Evolutionary conservation across 352 stramenopile species (phyloP), one percentile per base, ranked within the genome.

Genomic region (Pythium scleroteichum): DNA sequence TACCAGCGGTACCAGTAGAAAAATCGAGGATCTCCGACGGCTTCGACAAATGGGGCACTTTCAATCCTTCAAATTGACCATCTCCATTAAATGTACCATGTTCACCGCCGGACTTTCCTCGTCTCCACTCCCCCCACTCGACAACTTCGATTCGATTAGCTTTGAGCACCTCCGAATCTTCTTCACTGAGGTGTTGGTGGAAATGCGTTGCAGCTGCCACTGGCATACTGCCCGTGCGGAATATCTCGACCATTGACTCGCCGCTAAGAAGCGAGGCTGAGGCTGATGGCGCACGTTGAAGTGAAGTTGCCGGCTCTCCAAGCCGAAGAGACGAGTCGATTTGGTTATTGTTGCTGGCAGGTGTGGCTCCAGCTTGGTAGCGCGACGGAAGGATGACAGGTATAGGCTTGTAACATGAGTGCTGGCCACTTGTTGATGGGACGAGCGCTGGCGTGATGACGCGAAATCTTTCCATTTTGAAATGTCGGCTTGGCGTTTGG

Each of bases 201-300:
- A 90, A 90, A 50, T 87, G 85, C 2, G 65, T 64, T 19, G 73
- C 54, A 8, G 76, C 87, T 9, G 78, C 66, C 2, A 92, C 40
- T 13, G 85, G 82, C 85, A 92, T 94, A 29, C 67, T 68, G n/a
- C 77, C 78, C 24, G 79, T 82, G 13, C 60, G 68, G 17, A 94
- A 68, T 23, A 94, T 86, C 39, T 88, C 67, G 27, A 92, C 69
- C 78, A 94, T 94, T 53, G 91, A 73, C 16, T 77, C 68, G 0
- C 80, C 71, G 16, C 66, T 64, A 23, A 94, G 66, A 4, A 94
- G 66, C 33, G 77, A 50, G 0, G 53, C 50, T 0, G 66, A 51
- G 0, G 59, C 17, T 5, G 59, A 63, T 13, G 44, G 41, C 16
- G 44, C 16, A 55, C 51, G 44, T 29, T 24, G 45, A 2, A 38